These are phyloP conservation scores for Gossypium herbaceum DNA, from an alignment of 345 rosid species.

Conservation along the genomic window DNA sequence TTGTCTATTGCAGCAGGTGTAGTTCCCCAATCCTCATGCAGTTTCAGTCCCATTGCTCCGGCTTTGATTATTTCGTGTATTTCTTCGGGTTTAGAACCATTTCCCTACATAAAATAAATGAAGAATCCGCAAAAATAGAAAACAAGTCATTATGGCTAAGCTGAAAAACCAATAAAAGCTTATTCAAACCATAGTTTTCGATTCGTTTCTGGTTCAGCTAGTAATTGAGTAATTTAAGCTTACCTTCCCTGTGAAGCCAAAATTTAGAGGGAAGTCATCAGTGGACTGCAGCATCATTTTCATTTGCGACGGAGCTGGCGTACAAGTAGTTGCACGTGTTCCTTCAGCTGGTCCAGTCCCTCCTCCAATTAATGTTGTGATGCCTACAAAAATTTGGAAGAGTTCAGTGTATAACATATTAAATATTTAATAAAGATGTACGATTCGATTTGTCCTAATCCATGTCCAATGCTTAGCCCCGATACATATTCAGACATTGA, in stretches of 20 bases:
- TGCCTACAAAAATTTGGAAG: slow-evolving; percentile 44
- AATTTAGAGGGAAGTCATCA: slow-evolving; percentile 84
- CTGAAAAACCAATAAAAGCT: too few relatives aligned
- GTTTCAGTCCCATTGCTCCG: slow-evolving; percentile 97
- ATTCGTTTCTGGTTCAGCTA: too few relatives aligned
- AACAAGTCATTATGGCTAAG: too few relatives aligned
- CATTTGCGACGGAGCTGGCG: slow-evolving; percentile 83
- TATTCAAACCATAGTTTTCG: too few relatives aligned
- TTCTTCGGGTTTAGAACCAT: slow-evolving; percentile 68
- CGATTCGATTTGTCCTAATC: neutral
- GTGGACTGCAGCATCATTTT: slow-evolving; percentile 95
- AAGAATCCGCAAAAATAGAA: too few relatives aligned
- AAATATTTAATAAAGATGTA: slow-evolving; percentile 7
- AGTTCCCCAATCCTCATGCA: slow-evolving; percentile 99
- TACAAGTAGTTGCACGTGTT: slow-evolving; percentile 95
- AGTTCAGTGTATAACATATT: slow-evolving; percentile 8
- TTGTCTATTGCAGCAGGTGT: slow-evolving; percentile 94
- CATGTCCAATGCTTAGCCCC: neutral
- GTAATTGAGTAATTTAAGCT: slow-evolving; percentile 16
- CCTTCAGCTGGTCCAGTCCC: slow-evolving; percentile 98
- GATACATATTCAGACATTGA: neutral
- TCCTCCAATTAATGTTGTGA: slow-evolving; percentile 92
- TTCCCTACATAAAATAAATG: slow-evolving; percentile 50
- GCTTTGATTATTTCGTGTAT: slow-evolving; percentile 72
- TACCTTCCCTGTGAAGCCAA: slow-evolving; percentile 98